These are phyloP conservation scores for Amphicarpaea edgeworthii DNA, from an alignment of 306 rosid species.

Conservation along the genomic window DNA sequence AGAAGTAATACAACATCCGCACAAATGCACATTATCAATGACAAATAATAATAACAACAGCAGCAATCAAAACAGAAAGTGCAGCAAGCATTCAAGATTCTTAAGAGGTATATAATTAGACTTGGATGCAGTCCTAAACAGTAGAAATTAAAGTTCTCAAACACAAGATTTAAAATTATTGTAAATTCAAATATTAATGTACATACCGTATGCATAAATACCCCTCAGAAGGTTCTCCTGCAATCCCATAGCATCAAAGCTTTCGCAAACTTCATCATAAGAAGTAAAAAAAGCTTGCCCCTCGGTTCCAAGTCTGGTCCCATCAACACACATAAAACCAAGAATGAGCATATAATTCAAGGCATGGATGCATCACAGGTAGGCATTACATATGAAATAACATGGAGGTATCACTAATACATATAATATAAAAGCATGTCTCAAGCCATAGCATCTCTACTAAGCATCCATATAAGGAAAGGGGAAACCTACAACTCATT, in stretches of 20 bases:
- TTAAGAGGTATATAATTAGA: background rate
- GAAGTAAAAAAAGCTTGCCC: conserved; percentile 72
- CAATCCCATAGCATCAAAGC: conserved; percentile 50
- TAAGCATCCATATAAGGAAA: background rate
- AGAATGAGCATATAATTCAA: conserved; percentile 17
- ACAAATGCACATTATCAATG: conserved; percentile 1
- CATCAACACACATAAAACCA: conserved; percentile 44
- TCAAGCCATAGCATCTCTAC: conserved; percentile 12
- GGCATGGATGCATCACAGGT: background rate
- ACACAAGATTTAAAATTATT: background rate
- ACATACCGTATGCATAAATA: conserved; percentile 77
- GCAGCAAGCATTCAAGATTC: background rate
- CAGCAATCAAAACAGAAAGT: background rate
- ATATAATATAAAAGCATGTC: background rate
- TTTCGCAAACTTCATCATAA: conserved; percentile 74
- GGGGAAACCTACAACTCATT: conserved; percentile 61
- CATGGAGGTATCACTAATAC: background rate
- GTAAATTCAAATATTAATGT: conserved; percentile 1
- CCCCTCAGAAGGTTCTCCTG: conserved; percentile 83
- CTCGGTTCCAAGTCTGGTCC: conserved; percentile 61
- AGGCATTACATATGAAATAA: background rate
- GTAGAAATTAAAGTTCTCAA: background rate
- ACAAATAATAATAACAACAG: background rate
- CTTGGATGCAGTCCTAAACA: background rate
- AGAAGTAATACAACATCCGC: conserved; percentile 29